Percentiles rank a stretch among this genome's conserved stretches.
phyloP scores from a whole-genome alignment of 148 eudicot species.

The Spergularia marina region DNA sequence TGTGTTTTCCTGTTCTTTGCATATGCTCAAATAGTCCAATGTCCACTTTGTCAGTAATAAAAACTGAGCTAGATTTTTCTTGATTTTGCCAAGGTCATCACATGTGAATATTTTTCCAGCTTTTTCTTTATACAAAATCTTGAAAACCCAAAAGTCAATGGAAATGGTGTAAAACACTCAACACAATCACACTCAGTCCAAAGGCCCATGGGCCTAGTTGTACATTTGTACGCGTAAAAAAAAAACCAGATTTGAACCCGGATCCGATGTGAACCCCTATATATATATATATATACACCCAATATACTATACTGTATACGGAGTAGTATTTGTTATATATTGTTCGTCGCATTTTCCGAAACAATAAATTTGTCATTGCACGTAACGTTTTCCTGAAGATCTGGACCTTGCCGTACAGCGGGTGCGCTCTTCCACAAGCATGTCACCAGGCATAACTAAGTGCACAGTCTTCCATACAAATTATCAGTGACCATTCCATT shows the following conservation, averaged over 20 bases:
- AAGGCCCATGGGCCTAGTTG: conserved; percentile 9
- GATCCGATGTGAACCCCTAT: conserved; percentile 25
- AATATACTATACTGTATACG: not conserved
- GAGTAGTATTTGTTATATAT: too few species aligned
- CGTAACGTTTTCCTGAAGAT: conserved; percentile 19
- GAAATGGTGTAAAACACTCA: not conserved
- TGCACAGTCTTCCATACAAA: conserved; percentile 14
- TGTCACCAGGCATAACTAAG: conserved; percentile 10
- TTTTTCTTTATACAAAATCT: conserved; percentile 2
- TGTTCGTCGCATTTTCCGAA: too few species aligned
- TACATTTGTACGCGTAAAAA: too few species aligned
- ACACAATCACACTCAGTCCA: not conserved
- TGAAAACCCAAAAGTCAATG: conserved; percentile 11
- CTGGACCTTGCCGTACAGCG: conserved; percentile 10
- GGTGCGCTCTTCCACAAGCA: conserved; percentile 21
- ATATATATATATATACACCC: not conserved
- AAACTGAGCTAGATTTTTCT: conserved; percentile 9
- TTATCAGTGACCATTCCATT: conserved; percentile 3
- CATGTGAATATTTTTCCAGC: conserved; percentile 20
- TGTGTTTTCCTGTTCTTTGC: not conserved
- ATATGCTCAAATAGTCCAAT: not conserved
- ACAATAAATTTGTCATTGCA: conserved; percentile 10
- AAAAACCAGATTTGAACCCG: not conserved
- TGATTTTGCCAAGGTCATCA: not conserved
- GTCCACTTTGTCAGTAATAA: not conserved